Base-by-base conservation (phyloP, 1,284 basidiomycete genomes). In the Caloboletus firmus region DNA sequence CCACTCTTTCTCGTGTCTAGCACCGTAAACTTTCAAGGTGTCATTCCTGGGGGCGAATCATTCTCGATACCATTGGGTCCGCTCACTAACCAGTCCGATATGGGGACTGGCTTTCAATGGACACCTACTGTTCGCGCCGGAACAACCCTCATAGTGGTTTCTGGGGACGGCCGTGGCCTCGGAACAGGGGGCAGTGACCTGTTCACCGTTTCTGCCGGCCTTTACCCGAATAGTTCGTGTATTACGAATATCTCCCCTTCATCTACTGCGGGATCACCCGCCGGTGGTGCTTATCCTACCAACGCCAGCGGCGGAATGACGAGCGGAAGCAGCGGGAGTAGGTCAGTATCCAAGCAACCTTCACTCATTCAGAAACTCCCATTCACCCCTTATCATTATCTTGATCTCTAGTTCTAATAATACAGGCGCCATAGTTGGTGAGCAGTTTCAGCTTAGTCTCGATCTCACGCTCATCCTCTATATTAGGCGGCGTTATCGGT, bases 21-120 rank as follows among this genome's bases (percentile, higher is more conserved):
- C 11, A 78, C 66, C 2, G 77, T 82, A 4, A 77, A 70, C 31
- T 87, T 91, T 67, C 74, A 83, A 39, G 89, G 87, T 10, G 74
- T 91, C 40, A 91, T 92, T 32, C 90, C 89, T 1, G 89, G 88
- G 2, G 89, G 89, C 17, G 72, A 88, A 48, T 87, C 88, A 0
- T 91, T 91, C 65, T 64, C 75, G 8, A 79, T 91, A 51, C 82
- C 84, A 1, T 52, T 76, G 51, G 74, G 74, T 8, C 34, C 62
- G 2, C 66, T 83, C 26, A 78, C 82, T 2, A 69, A 72, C 9
- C 67, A 77, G 0, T 28, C 65, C 0, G 56, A 62, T 0, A 69
- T 81, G 57, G 87, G 87, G 5, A 78, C 70, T 4, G 86, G 87
- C 4, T 90, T 91, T 61, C 69, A 64, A n/a, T 92, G 88, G 88